Conservation (phyloP, 1,139 yeast species). For the Saccharomyces hybrid region DNA sequence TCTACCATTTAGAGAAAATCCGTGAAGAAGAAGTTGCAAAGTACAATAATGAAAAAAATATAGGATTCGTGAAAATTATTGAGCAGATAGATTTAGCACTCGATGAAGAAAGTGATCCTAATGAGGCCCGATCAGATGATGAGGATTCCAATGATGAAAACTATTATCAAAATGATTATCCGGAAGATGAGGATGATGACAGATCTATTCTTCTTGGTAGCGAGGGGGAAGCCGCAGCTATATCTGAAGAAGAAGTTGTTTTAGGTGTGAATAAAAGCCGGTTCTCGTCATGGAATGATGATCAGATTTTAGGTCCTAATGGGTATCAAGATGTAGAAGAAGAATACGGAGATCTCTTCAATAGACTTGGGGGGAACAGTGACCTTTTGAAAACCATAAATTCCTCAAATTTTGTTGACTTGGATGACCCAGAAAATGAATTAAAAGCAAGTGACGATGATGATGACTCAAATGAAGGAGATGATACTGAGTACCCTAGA, state of each 20-base stretch:
- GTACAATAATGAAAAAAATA: constrained; percentile 37
- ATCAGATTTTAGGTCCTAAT: not conserved
- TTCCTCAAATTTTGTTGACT: constrained; percentile 18
- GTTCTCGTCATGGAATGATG: constrained; percentile 3
- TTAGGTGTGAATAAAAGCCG: constrained; percentile 2
- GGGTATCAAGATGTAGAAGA: constrained; percentile 4
- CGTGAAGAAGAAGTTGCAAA: constrained; percentile 40
- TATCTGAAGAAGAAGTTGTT: constrained; percentile 11
- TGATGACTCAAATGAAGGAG: constrained; percentile 29
- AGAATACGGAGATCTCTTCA: constrained; percentile 29
- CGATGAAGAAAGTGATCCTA: constrained; percentile 43
- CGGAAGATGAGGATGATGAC: constrained; percentile 77
- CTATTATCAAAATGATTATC: constrained; percentile 87
- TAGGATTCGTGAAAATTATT: constrained; percentile 60
- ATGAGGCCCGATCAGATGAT: constrained; percentile 42
- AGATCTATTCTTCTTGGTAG: constrained; percentile 34
- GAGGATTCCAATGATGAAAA: constrained; percentile 88
- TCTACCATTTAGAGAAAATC: constrained; percentile 57
- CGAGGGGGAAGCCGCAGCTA: constrained; percentile 31
- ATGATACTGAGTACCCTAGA: constrained; percentile 34
- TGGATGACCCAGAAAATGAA: constrained; percentile 17
- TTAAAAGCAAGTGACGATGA: constrained; percentile 28
- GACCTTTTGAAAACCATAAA: constrained; percentile 25
- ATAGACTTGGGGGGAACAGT: constrained; percentile 28
- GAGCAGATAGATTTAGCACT: constrained; percentile 51